Base-by-base conservation (phyloP, 2,329 filamentous ascomycete species). In the Aspergillus quadrilineatus region DNA sequence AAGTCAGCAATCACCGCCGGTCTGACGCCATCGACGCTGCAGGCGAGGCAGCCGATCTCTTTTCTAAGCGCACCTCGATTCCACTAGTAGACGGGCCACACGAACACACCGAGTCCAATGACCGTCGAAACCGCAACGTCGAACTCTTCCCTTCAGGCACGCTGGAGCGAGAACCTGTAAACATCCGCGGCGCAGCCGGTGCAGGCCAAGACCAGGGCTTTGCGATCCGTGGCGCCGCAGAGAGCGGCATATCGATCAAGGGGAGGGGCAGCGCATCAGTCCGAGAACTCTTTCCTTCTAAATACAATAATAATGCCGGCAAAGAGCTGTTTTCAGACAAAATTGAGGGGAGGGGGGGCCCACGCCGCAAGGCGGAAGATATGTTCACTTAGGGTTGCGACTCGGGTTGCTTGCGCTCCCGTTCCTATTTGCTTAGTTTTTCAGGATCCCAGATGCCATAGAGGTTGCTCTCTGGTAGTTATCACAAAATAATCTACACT, bases 281-380 rank as follows among this genome's bases (percentile, higher is more conserved):
- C 2, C 86, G 83, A 62, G 89, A 92, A 70, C 71, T 92, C 17
- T 91, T 91, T 64, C 88, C 88, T 0, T 79, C 80, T 14, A 88
- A 85, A 62, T 82, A 73, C 50, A 65, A 69, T 17, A 17, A 17
- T 17, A 89, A 90, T 67, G 74, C 81, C 2, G 85, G 84, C 49
- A 90, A 89, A 72, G 89, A 92, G 68, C 72, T 90, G 14, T 89
- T 91, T 65, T 80, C 81, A 1, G 82, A 85, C 57, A 85, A 77
- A 60, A 67, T 85, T 28, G 81, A 84, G 52, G 83, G 82, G 2
- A 78, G 85, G 60, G 79, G 82, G 12, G 79, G 80, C 57, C 80
- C 78, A 60, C 82, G 89, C 61, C 84, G 87, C 64, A 85, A 79
- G 67, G 89, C 89, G 0, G 87, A 90, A 65, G 89, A 92, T 73